Evolutionary conservation across 768 basidiomycete species (phyloP), one percentile per base, ranked within the genome.

Genomic region (Leccinum fibrillosum): DNA sequence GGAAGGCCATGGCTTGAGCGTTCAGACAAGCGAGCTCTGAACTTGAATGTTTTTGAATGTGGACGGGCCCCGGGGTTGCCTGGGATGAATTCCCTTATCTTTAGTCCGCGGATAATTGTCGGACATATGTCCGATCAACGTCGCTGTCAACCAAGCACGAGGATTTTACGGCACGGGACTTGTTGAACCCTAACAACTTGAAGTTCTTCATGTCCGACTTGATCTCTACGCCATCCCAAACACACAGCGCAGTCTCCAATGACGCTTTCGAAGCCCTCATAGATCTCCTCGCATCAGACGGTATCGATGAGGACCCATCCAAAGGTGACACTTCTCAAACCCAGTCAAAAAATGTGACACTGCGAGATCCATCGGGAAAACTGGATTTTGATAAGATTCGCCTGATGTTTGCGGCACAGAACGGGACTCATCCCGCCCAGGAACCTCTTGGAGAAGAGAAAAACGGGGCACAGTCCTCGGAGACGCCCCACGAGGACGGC

Each of bases 351-450:
- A 55, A 58, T 49, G 1, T 42, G 44, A 37, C 58, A 5, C 49
- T 74, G 50, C 58, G 72, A 53, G 72, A 72, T 44, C 15, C 58
- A 3, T 68, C 70, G 1, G 71, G 72, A 26, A 74, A 60, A 63
- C 62, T 72, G 12, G 72, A 74, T 25, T 73, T 62, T 57, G 64
- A 66, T 35, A 72, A 70, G 61, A 68, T 72, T 53, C 72, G 70
- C 10, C 44, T 30, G 5, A 68, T 73, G 66, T 73, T 68, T 32
- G 47, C 62, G 23, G 49, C 49, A 0, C 67, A 72, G 26, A 58
- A 64, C 42, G 44, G 49, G 19, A 32, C 32, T n/a, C 26, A 13
- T 23, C 45, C 45, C 7, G 13, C n/a, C 10, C 26, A 17, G 5
- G 53, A 44, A 8, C 39, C 10, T 30, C 8, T 48, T 13, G 12